Evolutionary conservation across 129 eudicot species (phyloP), one percentile per base, ranked within the genome.

Genomic region (Tagetes erecta): DNA sequence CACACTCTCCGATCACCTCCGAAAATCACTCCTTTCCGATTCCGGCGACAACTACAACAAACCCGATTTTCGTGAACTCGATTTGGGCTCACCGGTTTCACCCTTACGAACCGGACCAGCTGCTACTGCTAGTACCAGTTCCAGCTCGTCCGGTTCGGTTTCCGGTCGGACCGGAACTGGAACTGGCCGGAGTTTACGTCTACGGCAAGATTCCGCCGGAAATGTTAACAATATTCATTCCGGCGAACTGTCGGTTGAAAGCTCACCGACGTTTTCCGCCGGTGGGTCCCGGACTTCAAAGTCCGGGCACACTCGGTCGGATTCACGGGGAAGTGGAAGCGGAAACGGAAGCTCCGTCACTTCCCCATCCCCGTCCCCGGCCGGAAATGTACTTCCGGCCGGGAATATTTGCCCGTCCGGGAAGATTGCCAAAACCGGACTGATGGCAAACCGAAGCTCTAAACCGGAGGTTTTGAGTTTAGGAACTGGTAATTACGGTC

Each of bases 11-110:
- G 79, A 80, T 80, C 83, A 74, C 36, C 64, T 80, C 74, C 74
- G 74, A 12, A 73, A 73, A 53, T 63, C 89, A 6, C 64, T 86
- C 36, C 71, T 68, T 33, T 72, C 59, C 64, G 84, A 76, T 7
- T 60, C 80, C 44, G 75, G 67, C 52, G 68, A 40, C 35, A 68
- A 78, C 34, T 56, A 55, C 12, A 86, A 89, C 69, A 92, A 93
- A 78, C 98, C 98, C 36, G 98, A 92, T 69, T 88, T 83, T 68
- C 82, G 86, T 39, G 92, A 89, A 68, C 96, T 92, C 67, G 86
- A 87, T 87, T 91, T 87, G 73, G 95, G 96, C 4, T 92, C 98
- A 1, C 98, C 98, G 45, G 83, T 92, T 52, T 89, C 98, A 0
- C 87, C 98, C 1, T 78, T 92, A 37, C 75, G 89, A 0, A 59